Evolutionary conservation across 371 early-diverging fungal genomes (phyloP), one percentile per base, ranked within the genome.

Genomic region (Syncephalastrum racemosum): DNA sequence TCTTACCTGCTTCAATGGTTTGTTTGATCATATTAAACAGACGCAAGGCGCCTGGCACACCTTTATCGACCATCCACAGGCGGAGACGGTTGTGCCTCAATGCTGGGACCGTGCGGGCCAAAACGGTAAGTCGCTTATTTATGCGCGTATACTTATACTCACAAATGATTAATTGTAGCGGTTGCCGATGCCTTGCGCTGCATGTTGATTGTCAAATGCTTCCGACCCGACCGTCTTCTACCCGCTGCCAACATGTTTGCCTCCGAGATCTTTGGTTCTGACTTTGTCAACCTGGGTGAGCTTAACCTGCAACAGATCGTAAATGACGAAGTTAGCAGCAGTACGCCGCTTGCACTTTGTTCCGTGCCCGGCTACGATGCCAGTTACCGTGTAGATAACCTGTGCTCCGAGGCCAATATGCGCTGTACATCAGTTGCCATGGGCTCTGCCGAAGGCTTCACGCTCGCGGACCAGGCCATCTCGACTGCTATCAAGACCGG

Each of bases 291-390:
- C 55, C 75, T 75, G 23, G 73, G 80, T 14, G 93, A 91, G 23
- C 67, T 92, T 45, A 85, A 90, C 50, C 68, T 96, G 52, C 78
- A 82, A 18, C 69, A 82, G 23, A 67, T 98, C 19, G 91, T 93
- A 0, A 58, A 73, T 7, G 83, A 89, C 15, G 96, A 96, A 71
- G 82, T 88, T 36, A 76, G 75, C 27, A 72, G 90, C 7, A 61
- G 80, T 13, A 93, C 91, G 4, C 97, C 97, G 1, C 70, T 98
- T 22, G 93, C 95, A 1, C 84, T 98, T 40, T 96, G 96, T 71
- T 92, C 97, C 15, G 87, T 92, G 39, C 92, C 95, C 52, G 99
- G 99, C 43, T 91, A 93, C 68, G 99, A 99, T 73, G 97, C 97
- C 23, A 94, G 95, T 61, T 89, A 92, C 60, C 90, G 93, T 56